A percentile compares a stretch with the other conserved stretches of the same genome.
phyloP scores from a whole-genome alignment of 768 basidiomycete species.

The Solioccasus polychromus region DNA sequence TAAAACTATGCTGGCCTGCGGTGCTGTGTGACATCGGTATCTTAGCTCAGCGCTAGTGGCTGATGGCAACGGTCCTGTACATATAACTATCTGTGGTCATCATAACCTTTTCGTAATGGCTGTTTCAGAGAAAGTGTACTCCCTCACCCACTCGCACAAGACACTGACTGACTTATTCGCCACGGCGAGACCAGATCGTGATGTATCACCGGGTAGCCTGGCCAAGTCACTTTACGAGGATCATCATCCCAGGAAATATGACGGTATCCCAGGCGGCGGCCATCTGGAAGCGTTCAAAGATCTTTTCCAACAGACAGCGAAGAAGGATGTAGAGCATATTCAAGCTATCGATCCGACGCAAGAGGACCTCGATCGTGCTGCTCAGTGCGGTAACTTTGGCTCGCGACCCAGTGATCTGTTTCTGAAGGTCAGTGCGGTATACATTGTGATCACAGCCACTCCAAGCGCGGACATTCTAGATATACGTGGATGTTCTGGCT shows the following conservation, averaged over 20 bases:
- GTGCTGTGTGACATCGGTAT: too few relatives aligned
- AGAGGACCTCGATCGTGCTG: slow-evolving; percentile 46
- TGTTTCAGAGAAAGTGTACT: slow-evolving; percentile 31
- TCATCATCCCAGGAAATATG: slow-evolving; percentile 24
- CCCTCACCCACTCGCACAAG: slow-evolving; percentile 30
- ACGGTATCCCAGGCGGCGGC: slow-evolving; percentile 14
- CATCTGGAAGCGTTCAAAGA: slow-evolving; percentile 19
- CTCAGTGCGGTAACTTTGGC: slow-evolving; percentile 51
- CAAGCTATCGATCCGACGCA: slow-evolving; percentile 27
- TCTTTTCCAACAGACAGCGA: slow-evolving; percentile 17
- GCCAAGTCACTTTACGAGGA: slow-evolving; percentile 40
- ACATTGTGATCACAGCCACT: neutral
- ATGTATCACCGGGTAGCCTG: slow-evolving; percentile 33
- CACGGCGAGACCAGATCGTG: slow-evolving; percentile 26
- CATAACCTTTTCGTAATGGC: slow-evolving; percentile 14
- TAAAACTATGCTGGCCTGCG: too few relatives aligned
- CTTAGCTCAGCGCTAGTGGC: too few relatives aligned
- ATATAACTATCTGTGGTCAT: too few relatives aligned
- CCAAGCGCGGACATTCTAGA: slow-evolving; percentile 32
- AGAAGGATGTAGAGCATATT: slow-evolving; percentile 18
- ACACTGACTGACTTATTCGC: slow-evolving; percentile 45
- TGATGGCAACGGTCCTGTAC: too few relatives aligned
- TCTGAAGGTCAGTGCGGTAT: slow-evolving; percentile 43
- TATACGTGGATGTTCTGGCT: slow-evolving; percentile 61
- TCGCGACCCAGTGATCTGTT: slow-evolving; percentile 56